Percentiles rank a stretch among this genome's conserved stretches.
Conservation (phyloP, 192 early-diverging fungal species). For the Entomortierella beljakovae region DNA sequence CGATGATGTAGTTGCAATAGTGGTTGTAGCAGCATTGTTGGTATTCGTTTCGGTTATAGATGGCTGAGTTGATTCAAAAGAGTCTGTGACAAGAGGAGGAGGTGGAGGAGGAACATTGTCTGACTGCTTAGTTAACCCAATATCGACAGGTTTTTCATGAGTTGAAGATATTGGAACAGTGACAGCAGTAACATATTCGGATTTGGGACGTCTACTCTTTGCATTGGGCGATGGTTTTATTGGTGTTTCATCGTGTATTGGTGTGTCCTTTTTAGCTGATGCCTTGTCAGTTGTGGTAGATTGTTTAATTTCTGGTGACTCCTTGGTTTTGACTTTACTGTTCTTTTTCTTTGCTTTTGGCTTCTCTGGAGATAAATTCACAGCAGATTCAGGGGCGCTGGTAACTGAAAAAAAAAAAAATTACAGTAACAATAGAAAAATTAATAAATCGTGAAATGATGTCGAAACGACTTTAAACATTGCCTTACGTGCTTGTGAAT, state of each 20-base stretch:
- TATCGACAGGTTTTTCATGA: too few species aligned
- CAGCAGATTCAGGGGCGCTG: background rate
- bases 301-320: constrained; percentile 4
- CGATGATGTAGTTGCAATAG: background rate
- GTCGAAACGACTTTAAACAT: too few species aligned
- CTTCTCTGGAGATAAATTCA: background rate
- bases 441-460: too few species aligned
- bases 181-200: background rate
- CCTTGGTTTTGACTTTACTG: constrained; percentile 12
- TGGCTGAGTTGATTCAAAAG: constrained; percentile 8
- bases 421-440: constrained; percentile 3
- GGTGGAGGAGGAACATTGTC: too few species aligned
- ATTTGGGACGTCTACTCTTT: constrained; percentile 1
- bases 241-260: background rate
- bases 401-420: background rate
- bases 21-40: background rate
- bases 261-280: too few species aligned
- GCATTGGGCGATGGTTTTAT: background rate
- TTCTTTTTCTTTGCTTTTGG: constrained; percentile 17
- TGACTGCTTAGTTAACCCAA: too few species aligned
- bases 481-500: background rate
- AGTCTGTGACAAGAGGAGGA: background rate
- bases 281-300: background rate
- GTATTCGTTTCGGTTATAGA: constrained; percentile 9
- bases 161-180: background rate